Percentiles rank a stretch among this genome's conserved stretches.
phyloP scores from a whole-genome alignment of 495 filamentous ascomycete genomes.

The Hypoxylon lenormandii region DNA sequence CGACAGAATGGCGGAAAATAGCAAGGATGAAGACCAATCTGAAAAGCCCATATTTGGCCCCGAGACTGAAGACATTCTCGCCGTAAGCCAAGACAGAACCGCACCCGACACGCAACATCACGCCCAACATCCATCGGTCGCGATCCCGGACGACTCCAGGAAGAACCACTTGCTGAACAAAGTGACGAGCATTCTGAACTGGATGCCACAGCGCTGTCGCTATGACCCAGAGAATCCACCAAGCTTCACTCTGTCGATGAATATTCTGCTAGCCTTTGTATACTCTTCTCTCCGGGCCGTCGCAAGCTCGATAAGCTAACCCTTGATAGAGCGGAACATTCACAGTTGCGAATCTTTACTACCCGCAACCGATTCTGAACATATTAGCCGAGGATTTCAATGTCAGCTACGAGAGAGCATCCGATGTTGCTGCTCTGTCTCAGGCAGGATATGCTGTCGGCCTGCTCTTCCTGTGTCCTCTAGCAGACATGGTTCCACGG shows the following conservation, averaged over 20 bases:
- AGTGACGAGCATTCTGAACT: slow-evolving; percentile 36
- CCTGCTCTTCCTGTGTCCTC: slow-evolving; percentile 77
- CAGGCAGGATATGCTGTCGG: slow-evolving; percentile 83
- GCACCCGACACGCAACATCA: neutral
- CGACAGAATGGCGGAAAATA: slow-evolving; percentile 10
- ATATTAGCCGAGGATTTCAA: slow-evolving; percentile 72
- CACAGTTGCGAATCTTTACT: slow-evolving; percentile 80
- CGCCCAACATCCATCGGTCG: neutral
- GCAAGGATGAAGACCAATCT: slow-evolving; percentile 9
- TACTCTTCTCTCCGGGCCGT: neutral
- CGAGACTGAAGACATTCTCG: slow-evolving; percentile 11
- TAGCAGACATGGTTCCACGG: slow-evolving; percentile 77
- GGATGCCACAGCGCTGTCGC: slow-evolving; percentile 51
- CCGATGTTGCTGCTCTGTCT: slow-evolving; percentile 74
- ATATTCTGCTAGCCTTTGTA: slow-evolving; percentile 51
- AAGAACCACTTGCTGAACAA: slow-evolving; percentile 7
- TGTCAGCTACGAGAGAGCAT: slow-evolving; percentile 68
- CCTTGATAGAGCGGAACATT: slow-evolving; percentile 52
- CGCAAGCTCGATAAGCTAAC: slow-evolving; percentile 15
- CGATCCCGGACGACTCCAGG: neutral
- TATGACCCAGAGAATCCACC: slow-evolving; percentile 50
- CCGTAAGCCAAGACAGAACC: slow-evolving; percentile 14
- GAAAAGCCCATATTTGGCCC: slow-evolving; percentile 22
- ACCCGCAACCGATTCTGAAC: slow-evolving; percentile 77
- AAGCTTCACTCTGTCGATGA: slow-evolving; percentile 47